Percentiles rank a stretch among this genome's conserved stretches.
Conservation (phyloP, 768 basidiomycete genomes). For the Hysterangium stoloniferum region DNA sequence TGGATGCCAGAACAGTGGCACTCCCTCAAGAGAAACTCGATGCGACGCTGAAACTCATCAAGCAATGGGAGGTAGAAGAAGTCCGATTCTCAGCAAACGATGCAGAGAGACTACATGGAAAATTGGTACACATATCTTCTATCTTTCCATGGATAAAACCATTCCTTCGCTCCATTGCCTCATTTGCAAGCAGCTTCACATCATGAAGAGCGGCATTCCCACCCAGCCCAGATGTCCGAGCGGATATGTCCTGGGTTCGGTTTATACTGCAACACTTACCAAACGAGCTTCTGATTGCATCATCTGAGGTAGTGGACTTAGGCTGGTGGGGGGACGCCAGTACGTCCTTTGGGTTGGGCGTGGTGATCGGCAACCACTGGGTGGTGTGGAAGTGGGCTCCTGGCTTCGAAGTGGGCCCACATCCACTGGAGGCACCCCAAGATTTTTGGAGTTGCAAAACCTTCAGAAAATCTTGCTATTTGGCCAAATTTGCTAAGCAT, state of each 20-base stretch:
- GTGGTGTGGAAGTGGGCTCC: constrained; percentile 24
- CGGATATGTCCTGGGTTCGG: constrained; percentile 22
- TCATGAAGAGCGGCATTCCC: constrained; percentile 13
- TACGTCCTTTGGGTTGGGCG: constrained; percentile 29
- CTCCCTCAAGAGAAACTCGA: constrained; percentile 21
- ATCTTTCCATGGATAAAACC: constrained; percentile 23
- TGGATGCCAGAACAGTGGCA: constrained; percentile 17
- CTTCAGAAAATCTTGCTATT: too few relatives aligned
- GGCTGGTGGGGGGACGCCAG: constrained; percentile 31
- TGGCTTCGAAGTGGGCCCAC: constrained; percentile 25
- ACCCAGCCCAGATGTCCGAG: constrained; percentile 5
- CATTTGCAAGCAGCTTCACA: constrained; percentile 19
- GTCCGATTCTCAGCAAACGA: constrained; percentile 10
- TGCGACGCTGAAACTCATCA: constrained; percentile 12
- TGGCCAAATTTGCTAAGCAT: too few relatives aligned
- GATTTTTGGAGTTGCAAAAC: too few relatives aligned
- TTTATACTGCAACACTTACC: constrained; percentile 16
- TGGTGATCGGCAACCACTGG: constrained; percentile 23
- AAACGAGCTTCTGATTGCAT: constrained; percentile 15
- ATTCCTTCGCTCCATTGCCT: constrained; percentile 18
- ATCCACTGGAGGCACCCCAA: too few relatives aligned
- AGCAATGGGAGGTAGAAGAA: too few relatives aligned
- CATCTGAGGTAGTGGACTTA: constrained; percentile 18
- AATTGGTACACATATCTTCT: constrained; percentile 24
- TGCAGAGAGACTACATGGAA: constrained; percentile 23